A percentile compares a stretch with the other conserved stretches of the same genome.
Conservation (phyloP, 2,329 filamentous ascomycete genomes). For the Dothiorella sarmentorum region DNA sequence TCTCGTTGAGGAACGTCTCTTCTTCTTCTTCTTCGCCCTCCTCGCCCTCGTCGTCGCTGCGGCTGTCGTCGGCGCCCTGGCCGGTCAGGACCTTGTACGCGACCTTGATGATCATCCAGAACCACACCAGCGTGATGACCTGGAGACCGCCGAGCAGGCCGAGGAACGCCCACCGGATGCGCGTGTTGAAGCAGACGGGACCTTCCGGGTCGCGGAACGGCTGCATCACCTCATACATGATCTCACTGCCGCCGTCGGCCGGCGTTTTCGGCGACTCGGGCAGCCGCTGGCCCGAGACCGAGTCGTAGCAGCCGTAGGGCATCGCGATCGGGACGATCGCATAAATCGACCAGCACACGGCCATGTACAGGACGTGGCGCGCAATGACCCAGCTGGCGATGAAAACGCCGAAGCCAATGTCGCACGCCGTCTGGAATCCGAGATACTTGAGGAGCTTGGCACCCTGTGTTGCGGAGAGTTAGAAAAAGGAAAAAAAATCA, state of each 20-base stretch:
- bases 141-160: slow-evolving; percentile 74
- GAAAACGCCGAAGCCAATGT: slow-evolving; percentile 79
- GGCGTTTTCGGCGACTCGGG: slow-evolving; percentile 1
- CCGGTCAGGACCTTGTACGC: slow-evolving; percentile 77
- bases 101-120: slow-evolving; percentile 80
- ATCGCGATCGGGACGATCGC: slow-evolving; percentile 61
- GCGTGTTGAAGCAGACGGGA: slow-evolving; percentile 73
- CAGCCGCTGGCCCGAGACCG: slow-evolving; percentile 30
- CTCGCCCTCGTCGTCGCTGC: slow-evolving; percentile 81
- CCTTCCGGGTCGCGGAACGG: slow-evolving; percentile 71
- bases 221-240: slow-evolving; percentile 62
- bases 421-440: slow-evolving; percentile 71
- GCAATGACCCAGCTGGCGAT: slow-evolving; percentile 79
- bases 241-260: slow-evolving; percentile 37
- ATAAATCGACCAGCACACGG: slow-evolving; percentile 80
- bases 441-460: slow-evolving; percentile 95
- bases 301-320: slow-evolving; percentile 66
- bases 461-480: slow-evolving; percentile 28
- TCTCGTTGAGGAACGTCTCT: slow-evolving; percentile 30
- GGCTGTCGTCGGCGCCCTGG: slow-evolving; percentile 73
- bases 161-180: slow-evolving; percentile 74
- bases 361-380: slow-evolving; percentile 76
- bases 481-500: not conserved
- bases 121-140: slow-evolving; percentile 79
- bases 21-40: slow-evolving; percentile 61